Evolutionary conservation across 2,329 filamentous ascomycete genomes (phyloP).

Genomic region (Colletotrichum cuscutae): DNA sequence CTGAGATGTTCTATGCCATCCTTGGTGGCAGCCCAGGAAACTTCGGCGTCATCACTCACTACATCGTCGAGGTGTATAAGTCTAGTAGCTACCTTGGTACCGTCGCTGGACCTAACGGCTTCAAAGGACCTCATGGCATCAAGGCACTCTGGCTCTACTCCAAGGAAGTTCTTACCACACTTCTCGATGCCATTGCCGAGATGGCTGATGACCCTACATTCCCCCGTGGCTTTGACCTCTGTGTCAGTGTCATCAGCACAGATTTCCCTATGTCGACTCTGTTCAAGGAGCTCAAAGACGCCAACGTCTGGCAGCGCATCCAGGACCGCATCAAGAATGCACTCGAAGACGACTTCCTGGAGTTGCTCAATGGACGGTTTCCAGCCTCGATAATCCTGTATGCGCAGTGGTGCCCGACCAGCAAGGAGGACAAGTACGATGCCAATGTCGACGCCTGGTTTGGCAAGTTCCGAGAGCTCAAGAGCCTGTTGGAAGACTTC

Average conservation of each 20-base stretch:
- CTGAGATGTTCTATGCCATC: constrained; percentile 69
- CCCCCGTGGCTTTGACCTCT: constrained; percentile 58
- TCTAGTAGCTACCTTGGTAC: constrained; percentile 26
- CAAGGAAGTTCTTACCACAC: constrained; percentile 47
- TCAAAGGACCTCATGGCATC: constrained; percentile 51
- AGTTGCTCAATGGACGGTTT: constrained; percentile 48
- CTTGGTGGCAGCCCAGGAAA: constrained; percentile 68
- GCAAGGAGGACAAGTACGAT: constrained; percentile 47
- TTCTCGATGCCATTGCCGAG: constrained; percentile 52
- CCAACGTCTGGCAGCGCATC: constrained; percentile 19
- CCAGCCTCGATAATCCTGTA: constrained; percentile 56
- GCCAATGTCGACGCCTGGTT: constrained; percentile 48
- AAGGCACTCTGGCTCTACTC: constrained; percentile 55
- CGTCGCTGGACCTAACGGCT: constrained; percentile 9
- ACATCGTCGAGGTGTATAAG: constrained; percentile 57
- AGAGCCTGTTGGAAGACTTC: constrained; percentile 41
- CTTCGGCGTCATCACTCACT: constrained; percentile 65
- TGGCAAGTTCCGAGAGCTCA: constrained; percentile 38
- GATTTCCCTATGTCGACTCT: constrained; percentile 48
- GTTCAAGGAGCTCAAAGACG: constrained; percentile 47
- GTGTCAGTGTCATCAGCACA: constrained; percentile 56
- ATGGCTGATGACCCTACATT: constrained; percentile 56
- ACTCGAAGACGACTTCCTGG: constrained; percentile 49
- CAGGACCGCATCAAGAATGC: constrained; percentile 47
- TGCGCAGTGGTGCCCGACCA: constrained; percentile 59